These are phyloP conservation scores for Nicotiana sylvestris DNA, from an alignment of 257 asterid species.

Conservation along the genomic window DNA sequence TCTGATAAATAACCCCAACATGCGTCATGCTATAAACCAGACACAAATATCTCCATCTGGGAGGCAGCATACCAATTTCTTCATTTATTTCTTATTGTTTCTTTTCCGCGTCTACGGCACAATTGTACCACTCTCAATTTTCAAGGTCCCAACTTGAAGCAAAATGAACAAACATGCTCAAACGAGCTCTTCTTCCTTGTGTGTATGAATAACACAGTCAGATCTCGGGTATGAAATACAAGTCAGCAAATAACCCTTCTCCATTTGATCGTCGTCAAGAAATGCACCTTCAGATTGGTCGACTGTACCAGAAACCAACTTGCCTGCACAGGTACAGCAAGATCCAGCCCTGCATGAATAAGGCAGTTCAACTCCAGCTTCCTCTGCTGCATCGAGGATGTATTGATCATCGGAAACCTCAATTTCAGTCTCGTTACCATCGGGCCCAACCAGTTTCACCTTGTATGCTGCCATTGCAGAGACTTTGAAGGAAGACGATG, in stretches of 20 bases:
- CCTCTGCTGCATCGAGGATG: slow-evolving; percentile 42
- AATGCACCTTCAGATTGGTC: slow-evolving; percentile 44
- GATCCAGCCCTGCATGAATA: slow-evolving; percentile 44
- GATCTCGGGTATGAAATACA: slow-evolving; percentile 39
- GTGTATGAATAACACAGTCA: slow-evolving; percentile 31
- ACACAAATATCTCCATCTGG: not conserved
- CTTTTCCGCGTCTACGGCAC: not conserved
- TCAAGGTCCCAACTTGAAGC: not conserved
- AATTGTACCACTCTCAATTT: not conserved
- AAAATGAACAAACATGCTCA: not conserved
- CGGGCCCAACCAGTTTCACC: slow-evolving; percentile 33
- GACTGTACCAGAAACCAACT: slow-evolving; percentile 24
- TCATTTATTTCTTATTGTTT: not conserved
- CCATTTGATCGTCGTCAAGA: slow-evolving; percentile 32
- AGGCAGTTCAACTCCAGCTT: slow-evolving; percentile 32
- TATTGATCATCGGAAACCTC: slow-evolving; percentile 35
- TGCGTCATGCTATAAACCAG: not conserved
- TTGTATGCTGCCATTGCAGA: slow-evolving; percentile 34
- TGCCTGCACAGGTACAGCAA: slow-evolving; percentile 36
- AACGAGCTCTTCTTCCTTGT: slow-evolving; percentile 35
- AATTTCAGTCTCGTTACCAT: slow-evolving; percentile 32
- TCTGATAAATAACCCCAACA: not conserved
- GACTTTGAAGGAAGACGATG: slow-evolving; percentile 11
- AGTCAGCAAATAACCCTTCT: slow-evolving; percentile 32
- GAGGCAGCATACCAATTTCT: not conserved